These are phyloP conservation scores for Ganoderma sinense DNA, from an alignment of 1,284 basidiomycete genomes.

Conservation along the genomic window DNA sequence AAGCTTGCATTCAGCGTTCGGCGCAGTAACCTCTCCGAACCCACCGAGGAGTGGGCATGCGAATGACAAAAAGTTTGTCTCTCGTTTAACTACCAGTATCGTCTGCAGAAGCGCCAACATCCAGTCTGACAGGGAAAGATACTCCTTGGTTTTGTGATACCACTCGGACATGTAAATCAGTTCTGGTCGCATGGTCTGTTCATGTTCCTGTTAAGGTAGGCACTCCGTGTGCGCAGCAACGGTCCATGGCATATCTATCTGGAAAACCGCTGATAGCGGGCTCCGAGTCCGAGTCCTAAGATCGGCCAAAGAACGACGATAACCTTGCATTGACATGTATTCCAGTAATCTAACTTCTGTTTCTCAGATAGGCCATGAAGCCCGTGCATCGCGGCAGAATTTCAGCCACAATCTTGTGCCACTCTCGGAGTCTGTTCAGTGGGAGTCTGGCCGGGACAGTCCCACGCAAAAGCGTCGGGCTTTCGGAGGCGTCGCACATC, in stretches of 20 bases:
- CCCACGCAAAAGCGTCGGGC: neutral
- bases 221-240: neutral
- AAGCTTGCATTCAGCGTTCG: too few species aligned
- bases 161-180: too few species aligned
- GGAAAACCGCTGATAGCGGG: neutral
- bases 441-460: neutral
- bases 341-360: neutral
- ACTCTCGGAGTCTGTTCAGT: neutral
- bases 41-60: too few species aligned
- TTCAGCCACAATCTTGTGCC: neutral
- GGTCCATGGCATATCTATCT: neutral
- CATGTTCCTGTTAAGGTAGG: neutral
- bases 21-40: too few species aligned
- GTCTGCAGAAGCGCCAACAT: too few species aligned
- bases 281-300: neutral
- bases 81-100: too few species aligned
- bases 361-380: slow-evolving; percentile 6
- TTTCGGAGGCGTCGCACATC: neutral
- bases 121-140: too few species aligned
- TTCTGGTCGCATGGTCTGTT: too few species aligned
- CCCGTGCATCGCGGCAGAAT: neutral
- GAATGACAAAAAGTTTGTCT: too few species aligned
- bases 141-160: too few species aligned
- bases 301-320: neutral
- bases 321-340: neutral